phyloP scores from a whole-genome alignment of 2,329 filamentous ascomycete species.

The Trichoderma sp. region DNA sequence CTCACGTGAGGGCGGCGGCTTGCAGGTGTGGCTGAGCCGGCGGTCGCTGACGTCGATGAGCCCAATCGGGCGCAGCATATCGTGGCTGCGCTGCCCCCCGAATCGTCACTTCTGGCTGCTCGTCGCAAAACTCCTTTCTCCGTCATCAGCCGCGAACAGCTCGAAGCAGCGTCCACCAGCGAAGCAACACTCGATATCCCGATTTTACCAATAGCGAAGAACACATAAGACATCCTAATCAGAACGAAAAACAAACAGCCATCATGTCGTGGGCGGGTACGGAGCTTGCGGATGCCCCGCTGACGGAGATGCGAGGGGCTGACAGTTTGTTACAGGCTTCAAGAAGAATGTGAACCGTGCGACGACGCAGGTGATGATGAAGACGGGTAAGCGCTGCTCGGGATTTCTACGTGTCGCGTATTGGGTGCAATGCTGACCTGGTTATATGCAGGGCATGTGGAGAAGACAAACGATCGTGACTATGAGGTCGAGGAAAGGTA shows the following conservation, averaged over 20 bases:
- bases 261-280: conserved; percentile 72
- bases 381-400: conserved; percentile 66
- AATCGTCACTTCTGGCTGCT: conserved; percentile 25
- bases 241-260: conserved; percentile 33
- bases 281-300: conserved; percentile 34
- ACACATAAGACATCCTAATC: conserved; percentile 4
- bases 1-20: conserved; percentile 34
- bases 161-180: conserved; percentile 25
- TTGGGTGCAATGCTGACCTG: neutral
- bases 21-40: conserved; percentile 26
- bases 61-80: conserved; percentile 35
- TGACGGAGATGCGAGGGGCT: conserved; percentile 31
- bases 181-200: neutral
- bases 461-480: conserved; percentile 97
- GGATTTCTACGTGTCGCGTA: too few relatives aligned
- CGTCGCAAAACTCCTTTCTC: conserved; percentile 27
- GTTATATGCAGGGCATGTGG: conserved; percentile 72
- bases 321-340: conserved; percentile 43
- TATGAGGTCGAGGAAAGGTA: conserved; percentile 97
- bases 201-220: neutral
- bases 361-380: conserved; percentile 99
- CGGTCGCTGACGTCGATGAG: conserved; percentile 32
- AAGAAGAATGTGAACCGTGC: conserved; percentile 97
- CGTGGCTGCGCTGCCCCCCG: conserved; percentile 37
- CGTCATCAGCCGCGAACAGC: conserved; percentile 30